Base-by-base conservation (phyloP, 2,329 filamentous ascomycete genomes). In the Pseudogymnoascus sp. region DNA sequence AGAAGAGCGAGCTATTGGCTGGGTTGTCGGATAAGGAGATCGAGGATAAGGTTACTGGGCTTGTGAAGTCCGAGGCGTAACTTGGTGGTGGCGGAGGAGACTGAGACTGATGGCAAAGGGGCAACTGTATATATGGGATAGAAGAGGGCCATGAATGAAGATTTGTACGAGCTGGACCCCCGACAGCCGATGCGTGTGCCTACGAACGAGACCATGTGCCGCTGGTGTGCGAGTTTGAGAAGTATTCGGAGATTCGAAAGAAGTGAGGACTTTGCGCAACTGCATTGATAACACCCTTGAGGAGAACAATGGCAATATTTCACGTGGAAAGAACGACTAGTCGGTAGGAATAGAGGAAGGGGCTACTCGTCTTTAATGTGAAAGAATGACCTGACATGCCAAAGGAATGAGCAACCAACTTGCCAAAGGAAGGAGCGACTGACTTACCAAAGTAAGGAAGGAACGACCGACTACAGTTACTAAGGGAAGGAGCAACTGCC, bases 11-110 rank as follows among this genome's bases (percentile, higher is more conserved):
- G 69, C 77, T 82, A 61, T 74, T 90, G 71, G 78, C 80, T 69
- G 85, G 85, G 66, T 76, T 90, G 70, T 82, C 86, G 69, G 86
- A 88, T 74, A 84, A 88, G 75, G 82, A 86, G 69, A 89, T 91
- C 66, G 87, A 90, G 76, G 82, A 84, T 67, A 84, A 83, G 74
- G 80, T 90, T 68, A 83, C 84, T 63, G 77, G 79, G 61, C 74
- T 90, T 66, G 86, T 88, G 62, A 84, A 86, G 74, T 75, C 74
- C 16, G 73, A 71, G 66, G 69, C 70, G 65, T 74, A 71, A 72
- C 50, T 33, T 56, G n/a, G 33, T 3, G 8, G n/a, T 12, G 59
- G 28, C 3, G 10, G 28, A 56, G 12, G 50, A 18, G 47, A 21
- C 50, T 18, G 50, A 18, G 47, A 21, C 50, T 3, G n/a, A 33